Conservation (phyloP, 306 rosid species). For the Pueraria montana region DNA sequence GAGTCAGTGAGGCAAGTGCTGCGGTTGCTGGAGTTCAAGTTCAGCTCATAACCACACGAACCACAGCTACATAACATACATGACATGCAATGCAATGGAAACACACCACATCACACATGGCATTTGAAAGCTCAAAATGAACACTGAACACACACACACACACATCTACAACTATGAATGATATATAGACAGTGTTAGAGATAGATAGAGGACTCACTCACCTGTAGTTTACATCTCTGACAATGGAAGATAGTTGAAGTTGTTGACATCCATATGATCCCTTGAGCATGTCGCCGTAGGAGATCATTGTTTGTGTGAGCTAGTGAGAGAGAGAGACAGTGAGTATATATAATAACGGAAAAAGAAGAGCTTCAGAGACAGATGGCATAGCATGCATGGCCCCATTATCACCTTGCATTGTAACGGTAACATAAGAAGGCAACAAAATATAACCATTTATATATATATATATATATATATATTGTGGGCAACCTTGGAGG, state of each 20-base stretch:
- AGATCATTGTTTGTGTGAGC: slow-evolving; percentile 28
- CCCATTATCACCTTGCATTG: slow-evolving; percentile 1
- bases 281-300: slow-evolving; percentile 29
- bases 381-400: not conserved
- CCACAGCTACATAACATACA: slow-evolving; percentile 45
- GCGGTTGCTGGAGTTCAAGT: slow-evolving; percentile 54
- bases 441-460: slow-evolving; percentile 8
- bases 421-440: slow-evolving; percentile 46
- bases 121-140: slow-evolving; percentile 22
- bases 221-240: slow-evolving; percentile 55
- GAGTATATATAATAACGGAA: slow-evolving; percentile 4
- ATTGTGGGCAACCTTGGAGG: too few relatives aligned
- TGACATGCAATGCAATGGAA: not conserved
- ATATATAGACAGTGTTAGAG: not conserved
- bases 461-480: too few relatives aligned
- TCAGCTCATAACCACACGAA: slow-evolving; percentile 54
- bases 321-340: not conserved
- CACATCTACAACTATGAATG: too few relatives aligned
- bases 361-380: slow-evolving; percentile 6
- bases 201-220: slow-evolving; percentile 14
- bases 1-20: slow-evolving; percentile 39
- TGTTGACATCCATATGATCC: slow-evolving; percentile 39
- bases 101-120: not conserved
- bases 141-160: not conserved
- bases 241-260: slow-evolving; percentile 48